phyloP scores from a whole-genome alignment of 768 basidiomycete genomes.

The Termitomyces sp. region DNA sequence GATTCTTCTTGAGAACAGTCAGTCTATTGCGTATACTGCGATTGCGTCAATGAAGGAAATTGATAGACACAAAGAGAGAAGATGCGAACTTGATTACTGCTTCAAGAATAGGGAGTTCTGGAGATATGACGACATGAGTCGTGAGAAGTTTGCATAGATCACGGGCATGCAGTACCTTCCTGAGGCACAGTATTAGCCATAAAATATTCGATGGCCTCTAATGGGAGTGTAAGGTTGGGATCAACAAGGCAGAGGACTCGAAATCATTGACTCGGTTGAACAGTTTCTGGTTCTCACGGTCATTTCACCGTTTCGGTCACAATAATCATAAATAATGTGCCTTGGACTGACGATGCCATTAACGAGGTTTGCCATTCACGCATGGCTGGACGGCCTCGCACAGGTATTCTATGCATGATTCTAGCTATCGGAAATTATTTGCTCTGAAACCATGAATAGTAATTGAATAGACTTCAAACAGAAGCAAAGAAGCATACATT shows the following conservation, averaged over 20 bases:
- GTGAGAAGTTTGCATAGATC: slow-evolving; percentile 10
- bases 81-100: slow-evolving; percentile 78
- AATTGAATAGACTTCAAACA: slow-evolving; percentile 17
- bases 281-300: slow-evolving; percentile 15
- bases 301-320: slow-evolving; percentile 5
- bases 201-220: slow-evolving; percentile 7
- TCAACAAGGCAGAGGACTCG: neutral
- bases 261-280: slow-evolving; percentile 4
- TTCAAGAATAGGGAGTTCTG: slow-evolving; percentile 92
- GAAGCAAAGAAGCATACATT: slow-evolving; percentile 19
- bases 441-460: slow-evolving; percentile 12
- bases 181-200: slow-evolving; percentile 76
- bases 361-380: neutral
- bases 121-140: slow-evolving; percentile 20
- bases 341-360: neutral
- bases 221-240: neutral
- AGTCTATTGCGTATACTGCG: slow-evolving; percentile 89
- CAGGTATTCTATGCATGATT: slow-evolving; percentile 5
- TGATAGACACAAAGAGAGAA: slow-evolving; percentile 11
- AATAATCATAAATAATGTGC: neutral
- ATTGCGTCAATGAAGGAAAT: slow-evolving; percentile 14
- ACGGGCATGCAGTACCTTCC: slow-evolving; percentile 50
- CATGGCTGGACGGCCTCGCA: slow-evolving; percentile 8
- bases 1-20: slow-evolving; percentile 90
- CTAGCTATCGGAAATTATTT: neutral